A percentile compares a stretch with the other conserved stretches of the same genome.
Conservation (phyloP, 768 basidiomycete species). For the Paxillus rubicundulus region DNA sequence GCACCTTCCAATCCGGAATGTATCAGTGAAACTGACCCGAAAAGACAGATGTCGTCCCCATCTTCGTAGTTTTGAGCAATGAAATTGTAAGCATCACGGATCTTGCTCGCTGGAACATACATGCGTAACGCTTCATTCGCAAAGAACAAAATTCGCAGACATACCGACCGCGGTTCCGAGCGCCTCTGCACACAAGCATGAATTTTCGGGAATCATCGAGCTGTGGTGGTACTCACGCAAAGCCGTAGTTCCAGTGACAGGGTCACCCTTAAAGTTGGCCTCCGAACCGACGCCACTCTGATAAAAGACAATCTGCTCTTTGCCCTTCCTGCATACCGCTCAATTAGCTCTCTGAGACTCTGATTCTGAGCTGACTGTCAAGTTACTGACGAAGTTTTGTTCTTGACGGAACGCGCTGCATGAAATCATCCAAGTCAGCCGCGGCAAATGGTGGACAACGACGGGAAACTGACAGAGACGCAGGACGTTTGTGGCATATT, state of each 20-base stretch:
- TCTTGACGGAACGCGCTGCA: slow-evolving; percentile 2
- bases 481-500: slow-evolving; percentile 5
- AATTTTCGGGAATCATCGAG: neutral
- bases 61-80: slow-evolving; percentile 21
- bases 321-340: neutral
- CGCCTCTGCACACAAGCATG: slow-evolving; percentile 3
- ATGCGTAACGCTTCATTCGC: neutral
- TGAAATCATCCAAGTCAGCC: neutral
- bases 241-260: slow-evolving; percentile 5
- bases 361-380: neutral
- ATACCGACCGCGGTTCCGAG: slow-evolving; percentile 4
- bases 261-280: slow-evolving; percentile 13
- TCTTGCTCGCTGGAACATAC: slow-evolving; percentile 16
- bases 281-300: slow-evolving; percentile 24
- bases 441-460: neutral
- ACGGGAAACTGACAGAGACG: slow-evolving; percentile 7
- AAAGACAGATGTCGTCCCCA: slow-evolving; percentile 17
- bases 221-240: neutral
- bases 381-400: neutral
- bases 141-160: neutral
- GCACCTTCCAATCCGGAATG: too few species aligned
- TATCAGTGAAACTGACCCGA: slow-evolving; percentile 4
- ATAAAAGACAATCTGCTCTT: slow-evolving; percentile 22
- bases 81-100: slow-evolving; percentile 26
- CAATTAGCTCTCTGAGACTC: too few species aligned